Evolutionary conservation across 441 rosid genomes (phyloP).

Genomic region (Arabidopsis lyrata): DNA sequence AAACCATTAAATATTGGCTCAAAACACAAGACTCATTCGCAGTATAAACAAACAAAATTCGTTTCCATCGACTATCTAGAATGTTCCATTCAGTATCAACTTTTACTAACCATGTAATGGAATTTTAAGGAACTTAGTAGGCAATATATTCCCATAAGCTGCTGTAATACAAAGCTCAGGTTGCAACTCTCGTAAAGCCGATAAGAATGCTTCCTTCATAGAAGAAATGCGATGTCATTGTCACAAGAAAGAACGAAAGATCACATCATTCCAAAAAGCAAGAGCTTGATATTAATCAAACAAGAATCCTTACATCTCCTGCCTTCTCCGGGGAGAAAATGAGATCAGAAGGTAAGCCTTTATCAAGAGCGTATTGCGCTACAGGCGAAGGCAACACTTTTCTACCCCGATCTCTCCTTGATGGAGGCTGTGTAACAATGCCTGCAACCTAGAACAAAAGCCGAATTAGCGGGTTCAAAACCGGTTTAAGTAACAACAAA

Average conservation of each 20-base stretch:
- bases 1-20: conserved; percentile 14
- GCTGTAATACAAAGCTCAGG: conserved; percentile 94
- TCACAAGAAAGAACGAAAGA: neutral
- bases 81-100: conserved; percentile 12
- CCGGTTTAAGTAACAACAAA: neutral
- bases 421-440: conserved; percentile 89
- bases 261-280: conserved; percentile 12
- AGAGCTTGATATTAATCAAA: neutral
- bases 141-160: conserved; percentile 94
- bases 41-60: neutral
- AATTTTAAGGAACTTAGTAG: conserved; percentile 81
- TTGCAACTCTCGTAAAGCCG: conserved; percentile 70
- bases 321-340: conserved; percentile 88
- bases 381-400: conserved; percentile 81
- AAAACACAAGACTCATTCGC: neutral
- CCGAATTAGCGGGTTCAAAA: conserved; percentile 11
- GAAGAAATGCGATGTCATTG: neutral
- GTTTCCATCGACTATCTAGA: neutral
- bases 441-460: conserved; percentile 73
- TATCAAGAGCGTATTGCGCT: conserved; percentile 84
- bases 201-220: conserved; percentile 73
- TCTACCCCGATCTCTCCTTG: conserved; percentile 85
- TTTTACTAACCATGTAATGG: conserved; percentile 78
- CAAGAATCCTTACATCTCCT: conserved; percentile 69
- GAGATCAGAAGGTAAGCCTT: conserved; percentile 78